phyloP scores from a whole-genome alignment of 2,329 filamentous ascomycete species.

The Aspergillus alliaceus region DNA sequence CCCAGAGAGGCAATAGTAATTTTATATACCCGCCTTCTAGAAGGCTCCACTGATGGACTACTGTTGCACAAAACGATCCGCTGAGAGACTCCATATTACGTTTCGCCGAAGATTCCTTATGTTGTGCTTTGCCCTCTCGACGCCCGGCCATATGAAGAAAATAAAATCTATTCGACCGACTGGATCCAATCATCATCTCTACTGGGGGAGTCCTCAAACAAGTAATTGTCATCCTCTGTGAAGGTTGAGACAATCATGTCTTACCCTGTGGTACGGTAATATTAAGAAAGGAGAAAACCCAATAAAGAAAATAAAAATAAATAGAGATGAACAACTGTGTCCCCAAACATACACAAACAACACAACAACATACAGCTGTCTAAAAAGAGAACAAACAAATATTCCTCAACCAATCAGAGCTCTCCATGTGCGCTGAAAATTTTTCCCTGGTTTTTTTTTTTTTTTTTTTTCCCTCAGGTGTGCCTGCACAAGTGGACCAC shows the following conservation, averaged over 20 bases:
- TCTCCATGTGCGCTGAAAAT: background rate
- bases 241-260: background rate
- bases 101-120: background rate
- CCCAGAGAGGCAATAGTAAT: background rate
- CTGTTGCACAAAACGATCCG: background rate
- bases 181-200: background rate
- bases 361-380: background rate
- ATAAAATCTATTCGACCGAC: background rate
- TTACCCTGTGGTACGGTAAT: background rate
- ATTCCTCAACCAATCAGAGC: background rate
- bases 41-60: background rate
- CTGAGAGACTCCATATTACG: background rate
- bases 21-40: background rate
- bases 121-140: background rate
- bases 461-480: background rate
- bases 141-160: background rate
- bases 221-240: background rate
- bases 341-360: background rate
- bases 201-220: background rate
- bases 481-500: background rate
- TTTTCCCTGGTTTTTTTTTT: no score
- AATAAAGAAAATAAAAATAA: background rate
- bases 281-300: background rate
- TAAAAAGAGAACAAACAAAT: background rate
- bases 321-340: background rate